These are phyloP conservation scores for Fusarium denticulatum DNA, from an alignment of 2,329 filamentous ascomycete species.

Conservation along the genomic window DNA sequence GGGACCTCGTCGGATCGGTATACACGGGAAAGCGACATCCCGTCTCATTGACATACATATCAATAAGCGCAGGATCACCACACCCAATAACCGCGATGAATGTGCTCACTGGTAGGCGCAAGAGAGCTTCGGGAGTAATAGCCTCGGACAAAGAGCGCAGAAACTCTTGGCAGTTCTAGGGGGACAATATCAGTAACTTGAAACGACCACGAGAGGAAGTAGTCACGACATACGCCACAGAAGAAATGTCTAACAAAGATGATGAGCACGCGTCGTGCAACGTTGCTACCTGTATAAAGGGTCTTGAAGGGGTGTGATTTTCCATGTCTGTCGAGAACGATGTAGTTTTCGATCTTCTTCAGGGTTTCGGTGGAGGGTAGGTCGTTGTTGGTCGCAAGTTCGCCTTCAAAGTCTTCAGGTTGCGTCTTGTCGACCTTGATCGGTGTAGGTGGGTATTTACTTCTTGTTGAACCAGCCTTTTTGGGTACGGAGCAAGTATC, in stretches of 20 bases:
- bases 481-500: conserved; percentile 26
- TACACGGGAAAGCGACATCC: conserved; percentile 78
- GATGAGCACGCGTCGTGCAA: conserved; percentile 68
- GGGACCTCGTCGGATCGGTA: conserved; percentile 73
- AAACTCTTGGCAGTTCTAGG: conserved; percentile 80
- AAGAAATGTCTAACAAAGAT: conserved; percentile 85
- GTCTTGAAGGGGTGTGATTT: conserved; percentile 70
- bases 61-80: conserved; percentile 74
- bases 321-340: conserved; percentile 70
- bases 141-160: conserved; percentile 69
- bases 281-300: conserved; percentile 66
- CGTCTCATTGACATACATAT: conserved; percentile 71
- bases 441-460: conserved; percentile 37
- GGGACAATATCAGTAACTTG: conserved; percentile 26
- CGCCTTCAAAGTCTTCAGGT: conserved; percentile 65
- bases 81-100: conserved; percentile 78
- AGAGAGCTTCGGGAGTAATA: conserved; percentile 63
- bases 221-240: conserved; percentile 70
- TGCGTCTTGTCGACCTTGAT: conserved; percentile 52
- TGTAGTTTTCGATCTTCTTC: conserved; percentile 62
- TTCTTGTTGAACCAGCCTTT: conserved; percentile 29
- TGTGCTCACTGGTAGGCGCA: conserved; percentile 63
- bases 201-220: neutral
- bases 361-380: conserved; percentile 62
- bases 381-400: conserved; percentile 64